Evolutionary conservation across 1,284 basidiomycete species (phyloP).

Genomic region (Heterobasidion irregulare): DNA sequence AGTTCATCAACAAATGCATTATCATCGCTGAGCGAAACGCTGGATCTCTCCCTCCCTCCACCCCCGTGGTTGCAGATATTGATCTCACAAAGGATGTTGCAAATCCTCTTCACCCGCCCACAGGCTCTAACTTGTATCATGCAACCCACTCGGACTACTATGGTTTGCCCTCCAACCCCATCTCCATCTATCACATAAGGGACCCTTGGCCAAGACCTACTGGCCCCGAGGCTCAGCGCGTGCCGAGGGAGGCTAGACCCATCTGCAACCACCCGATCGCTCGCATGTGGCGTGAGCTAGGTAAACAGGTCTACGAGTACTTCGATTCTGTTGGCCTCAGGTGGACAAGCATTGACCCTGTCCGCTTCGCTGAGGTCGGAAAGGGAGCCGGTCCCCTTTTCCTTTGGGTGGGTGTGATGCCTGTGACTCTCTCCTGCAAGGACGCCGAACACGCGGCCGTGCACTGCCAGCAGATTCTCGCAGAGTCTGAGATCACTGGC

Average conservation of each 20-base stretch:
- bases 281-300: conserved; percentile 14
- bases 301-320: conserved; percentile 10
- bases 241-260: conserved; percentile 21
- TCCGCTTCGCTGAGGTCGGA: conserved; percentile 19
- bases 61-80: neutral
- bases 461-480: conserved; percentile 14
- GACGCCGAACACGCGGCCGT: conserved; percentile 13
- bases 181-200: conserved; percentile 21
- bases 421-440: conserved; percentile 15
- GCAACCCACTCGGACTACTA: conserved; percentile 22
- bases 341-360: conserved; percentile 19
- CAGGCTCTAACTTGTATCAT: neutral
- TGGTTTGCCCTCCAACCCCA: conserved; percentile 16
- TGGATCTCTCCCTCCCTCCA: neutral
- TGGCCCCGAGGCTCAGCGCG: conserved; percentile 12
- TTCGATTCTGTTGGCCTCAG: conserved; percentile 15
- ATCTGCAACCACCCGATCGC: conserved; percentile 20
- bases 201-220: conserved; percentile 8
- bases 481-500: conserved; percentile 11
- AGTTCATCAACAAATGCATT: neutral
- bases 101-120: neutral
- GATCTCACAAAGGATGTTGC: neutral
- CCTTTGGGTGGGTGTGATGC: conserved; percentile 18
- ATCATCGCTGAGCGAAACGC: neutral
- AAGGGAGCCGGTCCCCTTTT: conserved; percentile 13